These are phyloP conservation scores for Priceomyces haplophilus DNA, from an alignment of 805 yeast species.

Conservation along the genomic window DNA sequence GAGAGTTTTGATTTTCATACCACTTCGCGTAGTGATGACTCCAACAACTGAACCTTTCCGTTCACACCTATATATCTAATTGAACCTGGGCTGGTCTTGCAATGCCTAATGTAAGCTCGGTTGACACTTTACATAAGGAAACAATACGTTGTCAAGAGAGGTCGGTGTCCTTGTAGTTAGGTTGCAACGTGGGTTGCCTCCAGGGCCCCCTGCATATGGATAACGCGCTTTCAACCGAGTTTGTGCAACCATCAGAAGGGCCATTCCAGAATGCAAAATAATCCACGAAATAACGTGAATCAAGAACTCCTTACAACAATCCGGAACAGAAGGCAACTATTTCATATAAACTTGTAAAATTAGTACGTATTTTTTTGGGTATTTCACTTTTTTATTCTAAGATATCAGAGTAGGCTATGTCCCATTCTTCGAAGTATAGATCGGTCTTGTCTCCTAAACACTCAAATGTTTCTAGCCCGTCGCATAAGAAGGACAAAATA, in stretches of 20 bases:
- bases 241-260: background rate
- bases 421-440: constrained; percentile 16
- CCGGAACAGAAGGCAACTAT: background rate
- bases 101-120: too few species aligned
- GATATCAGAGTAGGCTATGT: constrained; percentile 7
- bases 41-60: too few species aligned
- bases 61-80: too few species aligned
- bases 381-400: background rate
- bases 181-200: background rate
- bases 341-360: background rate
- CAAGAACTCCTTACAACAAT: background rate
- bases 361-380: background rate
- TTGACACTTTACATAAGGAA: background rate
- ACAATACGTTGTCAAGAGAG: background rate
- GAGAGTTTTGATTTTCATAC: background rate
- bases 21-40: background rate
- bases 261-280: constrained; percentile 1
- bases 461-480: constrained; percentile 15
- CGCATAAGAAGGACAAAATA: constrained; percentile 10
- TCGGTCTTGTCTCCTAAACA: constrained; percentile 24
- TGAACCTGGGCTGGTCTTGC: too few species aligned
- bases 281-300: constrained; percentile 1
- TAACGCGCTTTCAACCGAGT: background rate
- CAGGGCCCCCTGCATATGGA: background rate
- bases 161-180: background rate